phyloP scores from a whole-genome alignment of 1,139 yeast genomes.

The Blastobotrys elegans region DNA sequence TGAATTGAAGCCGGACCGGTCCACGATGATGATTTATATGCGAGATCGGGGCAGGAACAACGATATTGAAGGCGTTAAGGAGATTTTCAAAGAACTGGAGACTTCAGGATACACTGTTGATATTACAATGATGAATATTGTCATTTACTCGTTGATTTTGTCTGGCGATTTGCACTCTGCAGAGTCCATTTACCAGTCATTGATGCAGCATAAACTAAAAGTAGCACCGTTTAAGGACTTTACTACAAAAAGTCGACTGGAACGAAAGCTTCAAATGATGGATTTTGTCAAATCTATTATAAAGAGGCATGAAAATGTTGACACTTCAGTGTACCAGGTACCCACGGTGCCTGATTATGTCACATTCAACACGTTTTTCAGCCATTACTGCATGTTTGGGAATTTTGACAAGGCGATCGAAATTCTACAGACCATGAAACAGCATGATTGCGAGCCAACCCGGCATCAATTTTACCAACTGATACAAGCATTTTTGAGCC shows the following conservation, averaged over 20 bases:
- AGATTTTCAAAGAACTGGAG: slow-evolving; percentile 16
- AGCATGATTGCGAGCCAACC: slow-evolving; percentile 3
- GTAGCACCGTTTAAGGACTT: neutral
- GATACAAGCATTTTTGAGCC: neutral
- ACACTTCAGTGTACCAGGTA: slow-evolving; percentile 11
- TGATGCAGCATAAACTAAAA: slow-evolving; percentile 4
- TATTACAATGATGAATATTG: slow-evolving; percentile 17
- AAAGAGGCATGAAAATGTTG: neutral
- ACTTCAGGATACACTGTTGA: slow-evolving; percentile 17
- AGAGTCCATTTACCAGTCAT: slow-evolving; percentile 4
- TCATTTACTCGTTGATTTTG: slow-evolving; percentile 15
- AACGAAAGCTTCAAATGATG: neutral
- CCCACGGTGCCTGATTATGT: slow-evolving; percentile 18
- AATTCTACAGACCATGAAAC: slow-evolving; percentile 6
- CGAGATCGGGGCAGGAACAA: slow-evolving; percentile 17
- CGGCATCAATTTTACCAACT: slow-evolving; percentile 11
- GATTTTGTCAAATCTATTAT: neutral
- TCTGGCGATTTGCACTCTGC: slow-evolving; percentile 16
- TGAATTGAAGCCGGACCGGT: slow-evolving; percentile 19
- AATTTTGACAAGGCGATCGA: slow-evolving; percentile 9
- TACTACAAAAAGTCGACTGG: neutral
- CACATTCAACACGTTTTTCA: slow-evolving; percentile 17
- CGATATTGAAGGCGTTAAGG: slow-evolving; percentile 17
- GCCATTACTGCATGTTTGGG: slow-evolving; percentile 15
- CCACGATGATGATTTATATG: slow-evolving; percentile 21